Base-by-base conservation (phyloP, 2,329 filamentous ascomycete species). In the Pyrenophora seminiperda region DNA sequence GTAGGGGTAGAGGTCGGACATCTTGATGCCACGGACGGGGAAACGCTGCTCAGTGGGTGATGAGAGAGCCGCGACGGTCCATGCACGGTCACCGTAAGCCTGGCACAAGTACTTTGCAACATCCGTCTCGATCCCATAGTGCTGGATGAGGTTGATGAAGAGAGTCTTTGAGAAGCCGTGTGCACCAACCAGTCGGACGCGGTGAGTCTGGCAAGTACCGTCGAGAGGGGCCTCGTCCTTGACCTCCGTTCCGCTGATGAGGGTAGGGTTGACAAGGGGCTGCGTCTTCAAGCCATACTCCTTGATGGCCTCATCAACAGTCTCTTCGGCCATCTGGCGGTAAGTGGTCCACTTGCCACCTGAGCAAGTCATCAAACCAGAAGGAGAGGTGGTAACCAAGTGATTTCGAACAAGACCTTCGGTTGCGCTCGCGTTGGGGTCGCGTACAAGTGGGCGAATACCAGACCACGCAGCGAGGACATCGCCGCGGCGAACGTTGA, bases 311-410 rank as follows among this genome's bases (percentile, higher is more conserved):
- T 89, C 86, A 65, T 95, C 90, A 34, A 96, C 90, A 36, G 88
- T 89, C 70, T 95, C 90, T 74, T 96, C 90, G 17, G 90, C 89
- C 91, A 96, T 95, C 73, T 95, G 89, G 48, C 91, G 87, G 76
- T 95, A 95, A 1, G 91, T 95, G 2, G 91, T 95, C 91, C 91
- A 95, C 76, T 96, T 95, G 39, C 91, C 91, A 61, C 91, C 91
- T 20, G 90, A 90, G 67, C 90, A 92, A 27, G 91, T 96, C 59
- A 96, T 76, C 15, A 95, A 81, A 9, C 91, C 91, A 5, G 89
- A 90, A 2, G 82, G 74, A n/a, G 90, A 93, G 41, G 90, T 81
- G 53, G 90, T 87, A 61, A 95, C 83, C 34, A 96, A 80, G 71
- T 95, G 91, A 72, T 92, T 95, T 48, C 91, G 88, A 42, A 95